A percentile compares a stretch with the other conserved stretches of the same genome.
Evolutionary conservation across 1,284 basidiomycete species (phyloP).

Genomic region (Rhodotorula sp.): DNA sequence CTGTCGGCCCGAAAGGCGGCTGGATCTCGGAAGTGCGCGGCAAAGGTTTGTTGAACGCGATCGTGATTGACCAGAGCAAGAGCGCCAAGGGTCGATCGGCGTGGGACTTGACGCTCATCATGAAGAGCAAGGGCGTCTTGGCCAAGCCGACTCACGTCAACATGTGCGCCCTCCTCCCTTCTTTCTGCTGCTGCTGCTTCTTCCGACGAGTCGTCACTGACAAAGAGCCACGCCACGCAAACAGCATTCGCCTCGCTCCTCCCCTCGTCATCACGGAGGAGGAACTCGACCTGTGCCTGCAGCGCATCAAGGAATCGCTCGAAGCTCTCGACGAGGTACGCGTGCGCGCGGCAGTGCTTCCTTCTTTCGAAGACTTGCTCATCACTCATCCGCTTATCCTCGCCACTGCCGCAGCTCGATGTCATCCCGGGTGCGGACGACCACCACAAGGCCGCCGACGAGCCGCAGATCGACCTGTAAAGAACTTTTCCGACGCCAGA

Average conservation of each 20-base stretch:
- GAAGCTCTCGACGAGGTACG: slow-evolving; percentile 73
- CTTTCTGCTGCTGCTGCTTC: background rate
- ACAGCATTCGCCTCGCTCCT: slow-evolving; percentile 91
- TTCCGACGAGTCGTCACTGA: background rate
- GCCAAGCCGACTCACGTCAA: slow-evolving; percentile 97
- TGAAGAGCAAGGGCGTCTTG: slow-evolving; percentile 85
- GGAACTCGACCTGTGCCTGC: slow-evolving; percentile 71
- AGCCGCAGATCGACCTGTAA: slow-evolving; percentile 25
- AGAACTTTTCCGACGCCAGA: background rate
- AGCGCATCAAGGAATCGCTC: slow-evolving; percentile 73
- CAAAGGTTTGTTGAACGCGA: slow-evolving; percentile 83
- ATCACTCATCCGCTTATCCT: too few relatives aligned
- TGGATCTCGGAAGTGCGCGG: slow-evolving; percentile 44
- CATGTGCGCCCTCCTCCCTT: slow-evolving; percentile 60
- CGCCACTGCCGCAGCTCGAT: slow-evolving; percentile 12
- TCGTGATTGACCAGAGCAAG: slow-evolving; percentile 84
- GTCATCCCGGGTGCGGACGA: slow-evolving; percentile 29
- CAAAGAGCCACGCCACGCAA: background rate
- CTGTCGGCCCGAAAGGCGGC: slow-evolving; percentile 37
- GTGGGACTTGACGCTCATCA: slow-evolving; percentile 85
- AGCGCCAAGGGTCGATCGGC: slow-evolving; percentile 75
- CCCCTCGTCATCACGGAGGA: slow-evolving; percentile 87
- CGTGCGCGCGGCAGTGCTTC: too few relatives aligned
- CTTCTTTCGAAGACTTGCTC: background rate
- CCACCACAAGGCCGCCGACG: slow-evolving; percentile 32